Conservation (phyloP, 2,329 filamentous ascomycete genomes). For the Cyphellophora attinorum region DNA sequence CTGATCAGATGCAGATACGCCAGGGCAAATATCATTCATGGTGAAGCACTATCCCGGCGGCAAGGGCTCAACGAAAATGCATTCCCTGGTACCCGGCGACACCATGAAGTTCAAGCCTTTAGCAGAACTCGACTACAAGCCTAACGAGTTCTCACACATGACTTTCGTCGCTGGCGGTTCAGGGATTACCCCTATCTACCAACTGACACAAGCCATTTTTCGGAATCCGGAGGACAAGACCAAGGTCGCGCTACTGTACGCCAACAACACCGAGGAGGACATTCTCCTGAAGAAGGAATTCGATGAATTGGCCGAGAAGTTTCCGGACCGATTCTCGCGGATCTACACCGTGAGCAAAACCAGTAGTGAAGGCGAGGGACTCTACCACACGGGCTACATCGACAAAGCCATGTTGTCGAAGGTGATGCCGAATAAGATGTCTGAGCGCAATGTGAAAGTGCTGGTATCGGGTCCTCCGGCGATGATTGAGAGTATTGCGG, state of each 20-base stretch:
- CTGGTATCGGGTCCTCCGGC: constrained; percentile 60
- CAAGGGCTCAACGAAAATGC: constrained; percentile 55
- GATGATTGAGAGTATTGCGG: constrained; percentile 52
- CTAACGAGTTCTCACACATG: constrained; percentile 38
- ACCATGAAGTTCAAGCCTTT: constrained; percentile 50
- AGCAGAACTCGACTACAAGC: constrained; percentile 44
- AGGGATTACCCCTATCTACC: constrained; percentile 63
- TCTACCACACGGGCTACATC: constrained; percentile 47
- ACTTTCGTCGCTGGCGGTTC: constrained; percentile 61
- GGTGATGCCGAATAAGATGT: constrained; percentile 30
- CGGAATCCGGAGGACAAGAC: constrained; percentile 53
- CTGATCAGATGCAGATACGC: constrained; percentile 34
- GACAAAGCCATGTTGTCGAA: constrained; percentile 46
- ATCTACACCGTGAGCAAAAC: constrained; percentile 48
- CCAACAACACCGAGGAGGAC: constrained; percentile 56
- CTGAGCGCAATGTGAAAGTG: constrained; percentile 38
- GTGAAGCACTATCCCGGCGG: constrained; percentile 61
- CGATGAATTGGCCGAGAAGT: constrained; percentile 37
- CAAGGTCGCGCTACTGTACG: constrained; percentile 55
- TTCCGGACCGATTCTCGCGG: constrained; percentile 47
- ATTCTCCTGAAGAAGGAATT: constrained; percentile 50
- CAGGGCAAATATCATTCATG: constrained; percentile 53
- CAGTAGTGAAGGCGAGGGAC: constrained; percentile 24
- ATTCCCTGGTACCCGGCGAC: constrained; percentile 54
- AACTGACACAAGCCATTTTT: constrained; percentile 54